Evolutionary conservation across 1,139 yeast genomes (phyloP), one percentile per base, ranked within the genome.

Genomic region (Meyerozyma guilliermondii): DNA sequence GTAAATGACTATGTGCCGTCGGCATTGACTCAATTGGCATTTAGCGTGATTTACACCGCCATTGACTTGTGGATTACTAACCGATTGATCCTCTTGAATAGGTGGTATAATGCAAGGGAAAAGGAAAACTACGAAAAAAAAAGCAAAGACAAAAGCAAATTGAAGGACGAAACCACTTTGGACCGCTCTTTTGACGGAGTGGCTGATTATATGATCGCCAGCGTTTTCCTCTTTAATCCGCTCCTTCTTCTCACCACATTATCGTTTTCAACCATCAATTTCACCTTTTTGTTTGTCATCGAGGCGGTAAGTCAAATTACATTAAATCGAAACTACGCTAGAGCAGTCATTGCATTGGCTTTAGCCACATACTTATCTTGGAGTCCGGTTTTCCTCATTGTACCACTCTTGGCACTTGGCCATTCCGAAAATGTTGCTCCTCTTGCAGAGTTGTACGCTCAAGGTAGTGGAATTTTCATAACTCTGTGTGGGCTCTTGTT

Each of bases 151-250:
- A 48, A 62, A 34, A 47, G 46, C 2, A 41, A 41, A 17, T n/a
- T n/a, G n/a, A n/a, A n/a, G n/a, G n/a, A 31, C 49, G 44, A 38
- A 41, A 34, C 10, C n/a, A n/a, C n/a, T n/a, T n/a, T n/a, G n/a
- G n/a, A 27, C 40, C 29, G 34, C 13, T 3, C 26, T 13, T 37
- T 51, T 31, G 49, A 35, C 9, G 65, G 62, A 0, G 65, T 70
- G 46, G 54, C 65, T 31, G 70, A 73, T 35, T 69, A 70, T 58
- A 56, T 78, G 38, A 70, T 83, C 20, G 79, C 82, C 0, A 65
- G 82, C 14, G 73, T 85, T 46, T 91, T 85, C 58, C 71, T 86
- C 39, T 76, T 88, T 59, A 92, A 89, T 57, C 99, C 99, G 3
- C 69, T 91, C 55, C 66, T 81, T 10, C 62, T 91, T 2, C 61